Conservation (phyloP, 129 eudicot species). For the Gnaphalium uliginosum region DNA sequence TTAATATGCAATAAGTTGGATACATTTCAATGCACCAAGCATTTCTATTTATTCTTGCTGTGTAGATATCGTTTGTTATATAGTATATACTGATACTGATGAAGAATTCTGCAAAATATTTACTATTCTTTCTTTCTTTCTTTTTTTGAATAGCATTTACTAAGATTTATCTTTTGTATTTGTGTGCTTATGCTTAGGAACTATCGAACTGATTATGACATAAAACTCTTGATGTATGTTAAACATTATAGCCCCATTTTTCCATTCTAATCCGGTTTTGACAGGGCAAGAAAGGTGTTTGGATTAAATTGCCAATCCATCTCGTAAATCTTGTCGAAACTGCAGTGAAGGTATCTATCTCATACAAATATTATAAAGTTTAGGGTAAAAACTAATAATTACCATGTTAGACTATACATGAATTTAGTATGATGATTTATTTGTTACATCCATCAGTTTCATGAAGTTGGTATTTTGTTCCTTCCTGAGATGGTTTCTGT, state of each 20-base stretch:
- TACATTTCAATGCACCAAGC: background rate
- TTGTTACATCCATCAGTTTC: conserved; percentile 1
- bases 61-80: background rate
- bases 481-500: conserved; percentile 8
- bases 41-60: background rate
- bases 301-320: conserved; percentile 72
- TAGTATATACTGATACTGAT: too few relatives aligned
- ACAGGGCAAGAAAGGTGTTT: conserved; percentile 86
- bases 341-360: conserved; percentile 61
- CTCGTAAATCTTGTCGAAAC: conserved; percentile 65
- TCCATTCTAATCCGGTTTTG: conserved; percentile 20
- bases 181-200: too few relatives aligned
- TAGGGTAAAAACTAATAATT: background rate
- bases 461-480: conserved; percentile 5
- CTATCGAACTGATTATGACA: background rate
- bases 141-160: background rate
- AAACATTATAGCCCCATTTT: background rate
- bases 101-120: background rate
- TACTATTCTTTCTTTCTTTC: background rate
- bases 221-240: conserved; percentile 15
- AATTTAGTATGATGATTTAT: background rate
- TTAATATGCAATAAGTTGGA: background rate
- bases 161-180: too few relatives aligned
- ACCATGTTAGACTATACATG: background rate
- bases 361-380: background rate